Base-by-base conservation (phyloP, 192 early-diverging fungal species). In the Mortierella alpina region DNA sequence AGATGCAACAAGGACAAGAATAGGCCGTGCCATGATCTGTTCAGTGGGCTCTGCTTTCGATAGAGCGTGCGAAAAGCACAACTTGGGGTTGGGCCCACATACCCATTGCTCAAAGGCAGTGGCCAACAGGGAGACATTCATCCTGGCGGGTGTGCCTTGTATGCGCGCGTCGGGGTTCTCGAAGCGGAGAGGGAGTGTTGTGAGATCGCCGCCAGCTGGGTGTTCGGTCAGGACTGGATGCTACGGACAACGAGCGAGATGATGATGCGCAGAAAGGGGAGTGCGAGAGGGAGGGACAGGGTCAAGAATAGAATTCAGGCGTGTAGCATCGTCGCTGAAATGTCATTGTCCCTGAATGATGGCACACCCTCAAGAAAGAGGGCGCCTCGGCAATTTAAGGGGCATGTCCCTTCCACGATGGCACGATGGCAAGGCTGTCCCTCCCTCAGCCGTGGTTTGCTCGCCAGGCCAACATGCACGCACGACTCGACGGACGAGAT, bases 91-190 rank as follows among this genome's bases (percentile, higher is more conserved):
- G 31, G 31, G 3, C 31, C 31, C 31, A 31, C 31, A 31, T 84
- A 84, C 83, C 83, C 83, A 84, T 62, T 80, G 71, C 68, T 81
- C 63, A 52, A 84, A 84, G 17, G 83, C 76, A 48, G 63, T 66
- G 57, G 68, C 63, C 47, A 80, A 66, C 13, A n/a, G 63, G 48
- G 70, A 59, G 55, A 59, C 51, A 18, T 78, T 62, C 68, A 78
- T 70, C 23, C 44, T 78, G 31, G 62, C 62, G 47, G 42, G 46
- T 0, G 49, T 40, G 63, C 6, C 5, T 64, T 39, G 9, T 56
- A 22, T 22, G 55, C 9, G 31, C 31, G 31, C 31, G 31, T 31
- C 31, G 31, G 31, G 31, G 56, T 50, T 58, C 44, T 22, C 10
- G 46, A 31, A 45, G 48, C 7, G 47, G 23, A 61, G 14, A 4